Evolutionary conservation across 2,329 filamentous ascomycete genomes (phyloP).

Genomic region (Kalmusia sp.): DNA sequence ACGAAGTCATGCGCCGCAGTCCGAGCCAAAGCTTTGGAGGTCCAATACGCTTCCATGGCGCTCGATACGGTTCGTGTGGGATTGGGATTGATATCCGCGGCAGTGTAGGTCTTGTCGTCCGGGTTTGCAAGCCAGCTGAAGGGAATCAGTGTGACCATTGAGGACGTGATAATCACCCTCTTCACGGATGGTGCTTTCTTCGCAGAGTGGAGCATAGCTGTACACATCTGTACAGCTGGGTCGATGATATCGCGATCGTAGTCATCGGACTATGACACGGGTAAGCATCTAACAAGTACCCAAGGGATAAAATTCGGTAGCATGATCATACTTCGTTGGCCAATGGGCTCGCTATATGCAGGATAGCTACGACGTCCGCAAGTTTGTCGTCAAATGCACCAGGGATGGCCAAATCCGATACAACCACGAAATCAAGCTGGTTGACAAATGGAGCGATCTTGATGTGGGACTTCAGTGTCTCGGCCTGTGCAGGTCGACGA

Average conservation of each 20-base stretch:
- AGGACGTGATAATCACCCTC: constrained; percentile 16
- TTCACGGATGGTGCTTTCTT: constrained; percentile 9
- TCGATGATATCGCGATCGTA: constrained; percentile 28
- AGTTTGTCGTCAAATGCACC: constrained; percentile 14
- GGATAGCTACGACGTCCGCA: constrained; percentile 9
- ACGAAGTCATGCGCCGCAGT: constrained; percentile 30
- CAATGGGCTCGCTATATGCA: constrained; percentile 15
- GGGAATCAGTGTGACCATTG: constrained; percentile 14
- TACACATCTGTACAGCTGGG: constrained; percentile 13
- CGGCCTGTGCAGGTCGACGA: constrained; percentile 15
- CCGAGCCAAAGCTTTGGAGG: constrained; percentile 36
- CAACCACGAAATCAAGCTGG: constrained; percentile 12
- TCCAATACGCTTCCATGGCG: constrained; percentile 39
- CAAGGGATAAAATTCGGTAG: too few species aligned
- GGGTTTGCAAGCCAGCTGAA: constrained; percentile 12
- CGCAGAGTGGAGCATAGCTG: constrained; percentile 8
- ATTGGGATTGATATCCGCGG: constrained; percentile 11
- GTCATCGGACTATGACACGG: constrained; percentile 11
- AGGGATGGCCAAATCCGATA: constrained; percentile 8
- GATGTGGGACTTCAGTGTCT: constrained; percentile 8
- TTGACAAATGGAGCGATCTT: constrained; percentile 7
- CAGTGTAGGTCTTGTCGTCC: constrained; percentile 7
- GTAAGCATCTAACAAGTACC: too few species aligned
- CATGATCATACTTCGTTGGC: constrained; percentile 8
- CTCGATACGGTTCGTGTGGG: constrained; percentile 4